Evolutionary conservation across 169 alveolate genomes (phyloP).

Genomic region (Ichthyophthirius multifiliis): DNA sequence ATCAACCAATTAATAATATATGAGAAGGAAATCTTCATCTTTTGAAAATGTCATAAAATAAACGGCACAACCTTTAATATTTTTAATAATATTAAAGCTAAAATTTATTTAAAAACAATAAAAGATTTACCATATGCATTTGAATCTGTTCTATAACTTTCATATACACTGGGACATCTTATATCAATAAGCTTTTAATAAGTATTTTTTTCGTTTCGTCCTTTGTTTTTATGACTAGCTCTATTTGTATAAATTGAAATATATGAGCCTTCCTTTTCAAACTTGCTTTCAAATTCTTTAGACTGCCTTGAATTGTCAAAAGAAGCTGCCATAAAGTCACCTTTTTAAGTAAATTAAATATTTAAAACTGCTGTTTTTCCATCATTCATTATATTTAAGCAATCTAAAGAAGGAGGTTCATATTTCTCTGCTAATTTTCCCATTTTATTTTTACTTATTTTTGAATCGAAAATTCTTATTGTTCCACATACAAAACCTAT

Average conservation of each 20-base stretch:
- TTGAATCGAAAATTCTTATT: slow-evolving; percentile 54
- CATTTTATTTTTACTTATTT: slow-evolving; percentile 41
- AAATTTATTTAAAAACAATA: neutral
- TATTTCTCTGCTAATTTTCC: slow-evolving; percentile 64
- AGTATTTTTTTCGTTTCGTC: slow-evolving; percentile 30
- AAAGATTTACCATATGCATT: neutral
- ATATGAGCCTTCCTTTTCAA: slow-evolving; percentile 40
- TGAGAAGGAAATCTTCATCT: slow-evolving; percentile 25
- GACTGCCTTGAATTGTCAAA: slow-evolving; percentile 62
- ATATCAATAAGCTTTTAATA: slow-evolving; percentile 59
- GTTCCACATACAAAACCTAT: slow-evolving; percentile 73
- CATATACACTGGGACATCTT: slow-evolving; percentile 33
- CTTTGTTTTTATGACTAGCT: slow-evolving; percentile 32
- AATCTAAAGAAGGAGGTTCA: slow-evolving; percentile 49
- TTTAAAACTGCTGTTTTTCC: slow-evolving; percentile 65
- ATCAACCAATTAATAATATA: slow-evolving; percentile 34
- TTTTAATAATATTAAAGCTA: neutral
- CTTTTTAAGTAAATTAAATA: slow-evolving; percentile 60
- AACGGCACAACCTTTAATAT: slow-evolving; percentile 31
- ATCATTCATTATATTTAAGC: slow-evolving; percentile 43
- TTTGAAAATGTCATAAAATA: slow-evolving; percentile 42
- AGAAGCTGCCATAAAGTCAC: slow-evolving; percentile 77
- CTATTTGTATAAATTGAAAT: slow-evolving; percentile 25
- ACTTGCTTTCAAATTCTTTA: slow-evolving; percentile 42
- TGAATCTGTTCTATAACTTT: slow-evolving; percentile 1